A percentile compares a stretch with the other conserved stretches of the same genome.
Evolutionary conservation across 805 yeast genomes (phyloP).

Genomic region (Ogataea chonburiensis): DNA sequence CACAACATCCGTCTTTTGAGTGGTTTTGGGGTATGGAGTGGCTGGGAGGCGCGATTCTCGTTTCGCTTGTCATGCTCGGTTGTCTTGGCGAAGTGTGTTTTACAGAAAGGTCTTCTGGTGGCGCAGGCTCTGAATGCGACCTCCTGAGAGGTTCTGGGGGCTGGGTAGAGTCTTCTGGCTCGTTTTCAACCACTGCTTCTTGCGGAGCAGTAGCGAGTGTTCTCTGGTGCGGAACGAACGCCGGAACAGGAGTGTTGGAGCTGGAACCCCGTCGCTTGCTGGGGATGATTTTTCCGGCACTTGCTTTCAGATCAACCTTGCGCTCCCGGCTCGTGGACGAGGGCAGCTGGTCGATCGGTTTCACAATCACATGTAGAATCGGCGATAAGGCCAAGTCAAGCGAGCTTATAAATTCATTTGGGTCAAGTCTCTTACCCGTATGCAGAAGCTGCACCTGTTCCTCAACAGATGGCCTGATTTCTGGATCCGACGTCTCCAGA

Average conservation of each 20-base stretch:
- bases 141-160: no score
- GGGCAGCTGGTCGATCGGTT: slow-evolving; percentile 26
- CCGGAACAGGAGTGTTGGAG: slow-evolving; percentile 30
- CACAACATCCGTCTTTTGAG: slow-evolving; percentile 9
- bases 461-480: slow-evolving; percentile 16
- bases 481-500: slow-evolving; percentile 13
- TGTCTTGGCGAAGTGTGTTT: slow-evolving; percentile 1
- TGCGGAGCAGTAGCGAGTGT: no score
- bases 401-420: slow-evolving; percentile 21
- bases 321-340: slow-evolving; percentile 15
- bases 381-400: slow-evolving; percentile 28
- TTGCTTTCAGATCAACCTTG: slow-evolving; percentile 22
- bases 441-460: slow-evolving; percentile 35
- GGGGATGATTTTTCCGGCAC: slow-evolving; percentile 13
- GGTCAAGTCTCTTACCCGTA: slow-evolving; percentile 31
- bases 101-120: neutral
- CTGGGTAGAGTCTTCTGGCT: no score
- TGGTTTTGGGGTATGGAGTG: neutral
- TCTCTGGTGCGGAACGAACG: slow-evolving; percentile 15
- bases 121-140: slow-evolving; percentile 1
- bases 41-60: neutral
- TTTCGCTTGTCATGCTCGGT: neutral
- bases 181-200: no score
- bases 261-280: slow-evolving; percentile 25
- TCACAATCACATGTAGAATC: slow-evolving; percentile 32